phyloP scores from a whole-genome alignment of 2,329 filamentous ascomycete species.

The Zarea fungicola region DNA sequence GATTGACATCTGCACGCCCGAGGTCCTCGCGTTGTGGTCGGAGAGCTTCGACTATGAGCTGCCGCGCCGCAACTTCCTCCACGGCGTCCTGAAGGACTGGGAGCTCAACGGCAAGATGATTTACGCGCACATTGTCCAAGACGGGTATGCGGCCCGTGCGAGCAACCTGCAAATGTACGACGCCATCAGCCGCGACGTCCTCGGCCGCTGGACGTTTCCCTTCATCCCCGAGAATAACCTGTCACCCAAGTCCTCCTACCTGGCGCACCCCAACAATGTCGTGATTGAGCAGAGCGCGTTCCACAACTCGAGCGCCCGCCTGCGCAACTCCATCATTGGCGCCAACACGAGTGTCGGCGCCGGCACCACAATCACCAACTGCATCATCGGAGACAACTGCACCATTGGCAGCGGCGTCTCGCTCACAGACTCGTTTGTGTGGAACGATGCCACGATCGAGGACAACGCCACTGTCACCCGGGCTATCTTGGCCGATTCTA shows the following conservation, averaged over 20 bases:
- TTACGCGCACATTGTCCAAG: constrained; percentile 76
- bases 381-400: constrained; percentile 78
- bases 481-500: constrained; percentile 72
- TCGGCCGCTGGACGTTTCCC: constrained; percentile 82
- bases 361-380: constrained; percentile 64
- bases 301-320: constrained; percentile 64
- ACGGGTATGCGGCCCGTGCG: constrained; percentile 81
- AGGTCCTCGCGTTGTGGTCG: constrained; percentile 90
- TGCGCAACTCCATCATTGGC: constrained; percentile 71
- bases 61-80: constrained; percentile 80
- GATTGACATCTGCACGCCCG: constrained; percentile 95
- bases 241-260: constrained; percentile 70
- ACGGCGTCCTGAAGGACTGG: constrained; percentile 92
- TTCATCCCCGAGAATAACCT: constrained; percentile 87
- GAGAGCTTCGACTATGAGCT: constrained; percentile 97
- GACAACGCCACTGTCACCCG: constrained; percentile 66
- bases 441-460: constrained; percentile 75
- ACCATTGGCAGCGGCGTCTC: constrained; percentile 79
- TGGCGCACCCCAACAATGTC: constrained; percentile 61
- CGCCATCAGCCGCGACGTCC: constrained; percentile 78
- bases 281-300: constrained; percentile 76
- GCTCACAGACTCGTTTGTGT: constrained; percentile 77
- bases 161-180: constrained; percentile 87
- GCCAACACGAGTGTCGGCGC: constrained; percentile 70
- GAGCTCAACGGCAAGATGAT: constrained; percentile 97